phyloP scores from a whole-genome alignment of 2,329 filamentous ascomycete species.

The Colletotrichum destructivum region DNA sequence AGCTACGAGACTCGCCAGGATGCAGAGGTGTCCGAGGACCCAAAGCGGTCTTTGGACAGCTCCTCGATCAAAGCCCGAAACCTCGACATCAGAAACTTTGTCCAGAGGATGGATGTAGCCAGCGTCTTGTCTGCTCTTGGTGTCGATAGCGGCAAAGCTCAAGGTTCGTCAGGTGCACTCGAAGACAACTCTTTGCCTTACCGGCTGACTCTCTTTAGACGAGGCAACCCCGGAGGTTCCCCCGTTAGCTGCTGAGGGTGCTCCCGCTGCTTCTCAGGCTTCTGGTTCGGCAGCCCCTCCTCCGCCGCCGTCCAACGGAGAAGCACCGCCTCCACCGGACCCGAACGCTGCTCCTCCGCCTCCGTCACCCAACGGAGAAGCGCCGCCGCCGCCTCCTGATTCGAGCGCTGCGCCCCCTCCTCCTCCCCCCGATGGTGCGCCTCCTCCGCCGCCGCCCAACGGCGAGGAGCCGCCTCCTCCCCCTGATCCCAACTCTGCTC shows the following conservation, averaged over 20 bases:
- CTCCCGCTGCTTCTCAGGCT: background rate
- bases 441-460: constrained; percentile 20
- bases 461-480: constrained; percentile 2
- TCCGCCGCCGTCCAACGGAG: constrained; percentile 2
- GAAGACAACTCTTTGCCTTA: background rate
- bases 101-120: constrained; percentile 24
- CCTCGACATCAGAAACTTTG: constrained; percentile 23
- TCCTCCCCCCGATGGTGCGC: constrained; percentile 5
- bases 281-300: background rate
- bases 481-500: constrained; percentile 15
- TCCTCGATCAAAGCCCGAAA: constrained; percentile 1
- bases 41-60: constrained; percentile 30
- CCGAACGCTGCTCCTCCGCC: background rate
- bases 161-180: background rate
- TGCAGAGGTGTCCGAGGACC: constrained; percentile 19
- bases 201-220: background rate
- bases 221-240: constrained; percentile 1
- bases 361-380: background rate
- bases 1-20: constrained; percentile 22
- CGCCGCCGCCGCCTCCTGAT: constrained; percentile 8
- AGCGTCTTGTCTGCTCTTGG: constrained; percentile 21
- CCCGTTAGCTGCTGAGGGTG: constrained; percentile 31
- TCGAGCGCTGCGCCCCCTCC: constrained; percentile 10
- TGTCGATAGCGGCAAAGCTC: background rate
- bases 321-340: constrained; percentile 7